A percentile compares a stretch with the other conserved stretches of the same genome.
phyloP scores from a whole-genome alignment of 108 stramenopile species.

The Skeletonema grethae region DNA sequence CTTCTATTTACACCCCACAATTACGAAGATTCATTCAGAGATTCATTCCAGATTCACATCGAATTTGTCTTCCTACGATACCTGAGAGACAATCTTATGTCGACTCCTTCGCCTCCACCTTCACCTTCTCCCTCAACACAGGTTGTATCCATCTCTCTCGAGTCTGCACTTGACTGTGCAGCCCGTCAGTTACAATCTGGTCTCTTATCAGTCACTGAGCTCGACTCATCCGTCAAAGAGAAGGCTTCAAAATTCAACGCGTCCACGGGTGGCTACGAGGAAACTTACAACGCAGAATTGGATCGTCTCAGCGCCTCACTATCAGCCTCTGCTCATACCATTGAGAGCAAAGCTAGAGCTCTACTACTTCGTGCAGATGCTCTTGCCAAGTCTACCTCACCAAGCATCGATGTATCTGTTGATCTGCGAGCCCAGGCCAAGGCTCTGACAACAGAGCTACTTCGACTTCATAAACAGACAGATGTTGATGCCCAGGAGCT shows the following conservation, averaged over 20 bases:
- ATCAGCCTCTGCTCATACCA: background rate
- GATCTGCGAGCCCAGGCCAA: constrained; percentile 2
- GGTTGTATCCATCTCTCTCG: background rate
- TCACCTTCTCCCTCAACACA: background rate
- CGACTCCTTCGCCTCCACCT: background rate
- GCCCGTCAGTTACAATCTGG: background rate
- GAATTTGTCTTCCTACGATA: no score
- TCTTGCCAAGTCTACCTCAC: constrained; percentile 1
- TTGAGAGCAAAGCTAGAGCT: constrained; percentile 9
- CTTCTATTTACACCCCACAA: no score
- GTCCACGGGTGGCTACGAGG: background rate
- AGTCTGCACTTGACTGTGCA: background rate
- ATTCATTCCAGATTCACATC: no score
- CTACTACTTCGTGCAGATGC: constrained; percentile 5
- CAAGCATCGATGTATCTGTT: background rate
- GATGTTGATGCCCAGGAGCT: background rate
- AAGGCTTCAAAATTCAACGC: background rate
- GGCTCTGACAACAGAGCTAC: background rate
- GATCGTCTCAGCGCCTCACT: background rate
- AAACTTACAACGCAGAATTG: background rate
- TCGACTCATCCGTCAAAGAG: background rate
- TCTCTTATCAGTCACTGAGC: background rate
- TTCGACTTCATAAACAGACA: background rate
- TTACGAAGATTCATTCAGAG: no score
- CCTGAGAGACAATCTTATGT: background rate